These are phyloP conservation scores for Debaryomyces sp. DNA, from an alignment of 1,139 yeast genomes.

Conservation along the genomic window DNA sequence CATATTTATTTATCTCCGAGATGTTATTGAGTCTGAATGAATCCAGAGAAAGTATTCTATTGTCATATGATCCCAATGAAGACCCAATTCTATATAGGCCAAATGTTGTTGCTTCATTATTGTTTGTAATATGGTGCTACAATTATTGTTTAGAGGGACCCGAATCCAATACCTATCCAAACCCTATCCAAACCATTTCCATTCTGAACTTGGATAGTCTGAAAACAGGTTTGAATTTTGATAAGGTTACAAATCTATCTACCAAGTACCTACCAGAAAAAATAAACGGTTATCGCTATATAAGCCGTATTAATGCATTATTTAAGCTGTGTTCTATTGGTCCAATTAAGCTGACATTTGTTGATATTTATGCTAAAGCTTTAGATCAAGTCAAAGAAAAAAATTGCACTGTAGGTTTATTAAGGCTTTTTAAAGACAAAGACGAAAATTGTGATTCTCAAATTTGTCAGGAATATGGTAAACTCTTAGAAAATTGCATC, in stretches of 20 bases:
- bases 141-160: slow-evolving; percentile 9
- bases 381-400: slow-evolving; percentile 6
- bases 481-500: slow-evolving; percentile 3
- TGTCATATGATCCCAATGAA: slow-evolving; percentile 1
- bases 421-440: slow-evolving; percentile 5
- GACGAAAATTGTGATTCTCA: slow-evolving; percentile 1
- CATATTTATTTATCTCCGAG: slow-evolving; percentile 60
- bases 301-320: neutral
- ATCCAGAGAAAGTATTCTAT: slow-evolving; percentile 16
- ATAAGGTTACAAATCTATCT: neutral
- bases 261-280: neutral
- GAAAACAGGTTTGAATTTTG: neutral
- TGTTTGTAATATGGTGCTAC: slow-evolving; percentile 8
- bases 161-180: slow-evolving; percentile 4
- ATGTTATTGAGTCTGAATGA: slow-evolving; percentile 33
- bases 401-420: slow-evolving; percentile 7
- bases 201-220: neutral
- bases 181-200: neutral
- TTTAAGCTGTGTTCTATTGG: neutral
- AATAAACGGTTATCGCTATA: slow-evolving; percentile 4
- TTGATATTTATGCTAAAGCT: neutral
- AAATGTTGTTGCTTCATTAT: slow-evolving; percentile 6
- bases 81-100: slow-evolving; percentile 8
- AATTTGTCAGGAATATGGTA: slow-evolving; percentile 7
- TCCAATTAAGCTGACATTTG: neutral